phyloP scores from a whole-genome alignment of 2,329 filamentous ascomycete genomes.

The Chaetoscypha palmicola region DNA sequence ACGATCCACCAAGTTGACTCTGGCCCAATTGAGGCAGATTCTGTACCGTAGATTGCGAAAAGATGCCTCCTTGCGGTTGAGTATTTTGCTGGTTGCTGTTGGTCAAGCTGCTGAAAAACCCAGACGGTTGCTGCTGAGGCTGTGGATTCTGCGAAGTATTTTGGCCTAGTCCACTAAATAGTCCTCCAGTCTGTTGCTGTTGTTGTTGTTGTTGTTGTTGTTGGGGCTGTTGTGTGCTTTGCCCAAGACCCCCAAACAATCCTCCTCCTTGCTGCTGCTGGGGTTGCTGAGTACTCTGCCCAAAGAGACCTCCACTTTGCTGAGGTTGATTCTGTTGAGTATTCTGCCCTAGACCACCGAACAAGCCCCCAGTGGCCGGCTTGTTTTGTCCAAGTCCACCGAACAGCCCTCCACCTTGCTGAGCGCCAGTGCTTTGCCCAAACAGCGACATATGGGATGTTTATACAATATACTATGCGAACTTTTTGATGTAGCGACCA shows the following conservation, averaged over 20 bases:
- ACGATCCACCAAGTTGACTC: slow-evolving; percentile 18
- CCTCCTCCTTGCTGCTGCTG: slow-evolving; percentile 23
- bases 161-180: slow-evolving; percentile 19
- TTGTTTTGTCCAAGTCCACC: slow-evolving; percentile 27
- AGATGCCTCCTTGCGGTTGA: slow-evolving; percentile 30
- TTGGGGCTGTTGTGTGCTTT: slow-evolving; percentile 18
- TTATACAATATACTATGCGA: too few species aligned
- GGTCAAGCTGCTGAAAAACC: slow-evolving; percentile 17
- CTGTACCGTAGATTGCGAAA: slow-evolving; percentile 32
- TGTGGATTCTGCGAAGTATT: slow-evolving; percentile 21
- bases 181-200: slow-evolving; percentile 28
- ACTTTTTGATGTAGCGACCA: too few species aligned
- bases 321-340: slow-evolving; percentile 16
- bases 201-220: slow-evolving; percentile 26
- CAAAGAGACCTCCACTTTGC: slow-evolving; percentile 32
- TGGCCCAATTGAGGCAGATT: slow-evolving; percentile 28
- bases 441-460: slow-evolving; percentile 10
- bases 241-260: slow-evolving; percentile 13
- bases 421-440: slow-evolving; percentile 15
- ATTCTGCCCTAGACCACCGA: slow-evolving; percentile 14
- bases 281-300: slow-evolving; percentile 20
- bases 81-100: slow-evolving; percentile 22
- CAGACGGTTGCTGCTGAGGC: slow-evolving; percentile 19
- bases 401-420: slow-evolving; percentile 6
- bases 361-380: slow-evolving; percentile 13